Base-by-base conservation (phyloP, 1,284 basidiomycete genomes). In the Sporisorium graminicola region DNA sequence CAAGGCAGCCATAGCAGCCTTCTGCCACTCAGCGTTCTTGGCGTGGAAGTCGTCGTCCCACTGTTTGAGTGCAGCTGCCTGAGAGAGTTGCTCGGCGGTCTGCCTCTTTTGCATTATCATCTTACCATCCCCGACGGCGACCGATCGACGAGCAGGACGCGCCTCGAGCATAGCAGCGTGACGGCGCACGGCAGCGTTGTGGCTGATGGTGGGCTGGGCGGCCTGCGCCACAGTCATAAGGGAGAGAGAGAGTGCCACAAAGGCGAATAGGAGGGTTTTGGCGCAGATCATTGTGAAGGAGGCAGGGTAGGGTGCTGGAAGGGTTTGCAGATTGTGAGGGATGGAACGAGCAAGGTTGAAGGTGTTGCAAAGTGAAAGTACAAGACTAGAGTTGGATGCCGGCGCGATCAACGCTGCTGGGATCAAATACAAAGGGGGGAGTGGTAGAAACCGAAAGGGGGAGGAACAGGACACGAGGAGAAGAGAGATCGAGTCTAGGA, bases 1-100 rank as follows among this genome's bases (percentile, higher is more conserved):
- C 18, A 78, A 70, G 31, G 69, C 67, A 57, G 71, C 73, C 20
- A 64, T 68, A 40, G 74, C 75, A 63, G 78, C 78, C 61, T 69
- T 56, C 66, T 81, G 80, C 80, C 80, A 80, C 42, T 72, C 65
- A 14, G 73, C 51, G 51, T 78, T 78, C 73, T 76, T 76, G n/a
- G 54, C 53, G 52, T 72, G 73, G 52, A 76, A 78, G 35, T 67
- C 73, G 50, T 75, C 70, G 63, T 76, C 58, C 63, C 61, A 63
- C 33, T 63, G 33, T 33, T 78, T 73, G 54, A 73, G 69, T 24
- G 57, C 62, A 42, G 70, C 77, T 5, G 65, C 64, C 53, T 69
- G 55, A 26, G 66, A 61, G 47, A 67, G 18, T 51, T 76, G 77
- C 43, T 76, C 69, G 37, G 69, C 65, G 22, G 69, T 76, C 53